phyloP scores from a whole-genome alignment of 2,329 filamentous ascomycete species.

The Aspergillus transmontanensis region DNA sequence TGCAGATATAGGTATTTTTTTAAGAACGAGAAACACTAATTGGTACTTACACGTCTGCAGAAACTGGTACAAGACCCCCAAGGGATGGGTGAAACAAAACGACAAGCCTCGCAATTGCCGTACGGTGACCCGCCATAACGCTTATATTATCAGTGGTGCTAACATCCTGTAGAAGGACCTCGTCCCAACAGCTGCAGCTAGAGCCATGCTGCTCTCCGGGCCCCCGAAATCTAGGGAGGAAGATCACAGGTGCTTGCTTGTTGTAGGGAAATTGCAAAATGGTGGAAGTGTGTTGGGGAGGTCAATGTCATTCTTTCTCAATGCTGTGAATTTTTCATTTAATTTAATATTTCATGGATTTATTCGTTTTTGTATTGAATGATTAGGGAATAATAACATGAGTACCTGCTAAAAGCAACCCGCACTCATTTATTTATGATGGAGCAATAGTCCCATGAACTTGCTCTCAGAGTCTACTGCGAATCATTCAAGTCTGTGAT shows the following conservation, averaged over 20 bases:
- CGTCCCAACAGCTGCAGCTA: neutral
- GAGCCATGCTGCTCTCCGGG: neutral
- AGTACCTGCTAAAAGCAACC: no score
- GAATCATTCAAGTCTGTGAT: no score
- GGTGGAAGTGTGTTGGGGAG: neutral
- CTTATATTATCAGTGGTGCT: neutral
- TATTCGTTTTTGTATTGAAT: no score
- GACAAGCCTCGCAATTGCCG: neutral
- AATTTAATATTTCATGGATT: no score
- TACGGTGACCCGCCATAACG: neutral
- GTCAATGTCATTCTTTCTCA: neutral
- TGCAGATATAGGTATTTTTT: neutral
- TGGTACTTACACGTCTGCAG: neutral
- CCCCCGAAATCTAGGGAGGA: neutral
- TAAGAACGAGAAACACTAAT: neutral
- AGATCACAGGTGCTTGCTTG: neutral
- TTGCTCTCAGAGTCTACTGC: no score
- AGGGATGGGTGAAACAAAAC: neutral
- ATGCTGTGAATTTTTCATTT: neutral
- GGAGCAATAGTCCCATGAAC: no score
- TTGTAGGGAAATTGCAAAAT: neutral
- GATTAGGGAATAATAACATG: no score
- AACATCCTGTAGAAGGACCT: neutral
- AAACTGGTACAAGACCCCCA: neutral
- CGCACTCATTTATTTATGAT: no score